Conservation (phyloP, 768 basidiomycete species). For the Auriscalpium orientale region DNA sequence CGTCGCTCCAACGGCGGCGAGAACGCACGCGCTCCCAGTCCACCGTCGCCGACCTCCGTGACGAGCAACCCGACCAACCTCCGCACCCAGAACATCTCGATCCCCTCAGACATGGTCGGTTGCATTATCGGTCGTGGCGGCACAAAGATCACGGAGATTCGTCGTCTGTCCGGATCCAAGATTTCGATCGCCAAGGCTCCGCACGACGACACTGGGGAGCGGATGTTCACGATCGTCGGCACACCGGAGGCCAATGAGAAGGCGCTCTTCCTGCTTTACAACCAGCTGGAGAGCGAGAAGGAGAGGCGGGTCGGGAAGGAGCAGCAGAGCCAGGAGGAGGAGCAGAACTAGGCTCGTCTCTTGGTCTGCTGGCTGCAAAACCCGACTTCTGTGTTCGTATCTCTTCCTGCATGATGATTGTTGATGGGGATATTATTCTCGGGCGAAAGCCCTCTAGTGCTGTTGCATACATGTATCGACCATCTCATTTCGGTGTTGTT, state of each 20-base stretch:
- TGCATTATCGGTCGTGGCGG: conserved; percentile 95
- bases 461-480: conserved; percentile 14
- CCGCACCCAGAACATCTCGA: conserved; percentile 98
- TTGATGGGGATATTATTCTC: conserved; percentile 17
- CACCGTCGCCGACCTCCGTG: conserved; percentile 42
- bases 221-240: conserved; percentile 99
- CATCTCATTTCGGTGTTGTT: conserved; percentile 8
- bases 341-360: conserved; percentile 16
- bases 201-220: conserved; percentile 98
- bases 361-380: neutral
- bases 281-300: conserved; percentile 95
- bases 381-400: conserved; percentile 8
- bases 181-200: conserved; percentile 98
- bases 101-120: conserved; percentile 98
- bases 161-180: conserved; percentile 93
- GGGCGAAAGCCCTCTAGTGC: conserved; percentile 16
- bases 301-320: conserved; percentile 86
- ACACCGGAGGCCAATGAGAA: conserved; percentile 97
- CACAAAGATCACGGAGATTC: conserved; percentile 98
- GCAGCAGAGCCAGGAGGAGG: conserved; percentile 59
- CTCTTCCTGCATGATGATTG: conserved; percentile 6
- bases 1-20: conserved; percentile 64
- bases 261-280: conserved; percentile 94
- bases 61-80: conserved; percentile 55
- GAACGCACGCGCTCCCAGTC: conserved; percentile 42